Evolutionary conservation across 306 rosid genomes (phyloP).

Genomic region (Luffa aegyptiaca): DNA sequence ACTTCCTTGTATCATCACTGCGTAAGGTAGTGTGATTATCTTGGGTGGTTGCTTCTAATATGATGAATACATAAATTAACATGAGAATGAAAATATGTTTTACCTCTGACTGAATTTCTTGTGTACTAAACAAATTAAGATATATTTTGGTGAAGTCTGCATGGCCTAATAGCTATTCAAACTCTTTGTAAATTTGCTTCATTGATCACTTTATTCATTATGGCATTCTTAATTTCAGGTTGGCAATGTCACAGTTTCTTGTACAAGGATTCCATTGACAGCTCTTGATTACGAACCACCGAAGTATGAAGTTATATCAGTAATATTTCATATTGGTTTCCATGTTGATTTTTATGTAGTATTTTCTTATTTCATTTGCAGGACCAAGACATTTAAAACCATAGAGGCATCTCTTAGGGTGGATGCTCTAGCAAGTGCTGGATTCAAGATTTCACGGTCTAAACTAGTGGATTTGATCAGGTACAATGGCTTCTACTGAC

Average conservation of each 20-base stretch:
- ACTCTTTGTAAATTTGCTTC: neutral
- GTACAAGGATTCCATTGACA: conserved; percentile 66
- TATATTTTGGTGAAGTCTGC: neutral
- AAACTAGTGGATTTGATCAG: conserved; percentile 81
- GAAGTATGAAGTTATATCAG: conserved; percentile 30
- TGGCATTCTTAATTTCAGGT: conserved; percentile 37
- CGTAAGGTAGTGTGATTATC: conserved; percentile 51
- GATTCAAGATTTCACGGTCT: conserved; percentile 82
- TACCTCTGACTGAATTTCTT: neutral
- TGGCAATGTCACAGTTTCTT: conserved; percentile 71
- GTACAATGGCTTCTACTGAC: conserved; percentile 21
- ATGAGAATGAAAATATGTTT: neutral
- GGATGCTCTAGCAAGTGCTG: conserved; percentile 96
- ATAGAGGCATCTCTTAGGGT: conserved; percentile 75
- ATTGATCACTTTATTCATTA: conserved; percentile 4
- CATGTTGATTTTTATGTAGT: neutral
- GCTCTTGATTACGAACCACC: conserved; percentile 93
- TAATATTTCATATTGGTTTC: conserved; percentile 11
- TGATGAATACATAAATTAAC: neutral
- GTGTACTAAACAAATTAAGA: neutral
- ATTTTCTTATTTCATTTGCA: conserved; percentile 24
- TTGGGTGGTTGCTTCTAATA: neutral
- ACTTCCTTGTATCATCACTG: conserved; percentile 52
- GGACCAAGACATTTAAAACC: conserved; percentile 66
- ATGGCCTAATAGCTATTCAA: neutral